Base-by-base conservation (phyloP, 208 protist genomes). In the Trypanosoma melophagium region DNA sequence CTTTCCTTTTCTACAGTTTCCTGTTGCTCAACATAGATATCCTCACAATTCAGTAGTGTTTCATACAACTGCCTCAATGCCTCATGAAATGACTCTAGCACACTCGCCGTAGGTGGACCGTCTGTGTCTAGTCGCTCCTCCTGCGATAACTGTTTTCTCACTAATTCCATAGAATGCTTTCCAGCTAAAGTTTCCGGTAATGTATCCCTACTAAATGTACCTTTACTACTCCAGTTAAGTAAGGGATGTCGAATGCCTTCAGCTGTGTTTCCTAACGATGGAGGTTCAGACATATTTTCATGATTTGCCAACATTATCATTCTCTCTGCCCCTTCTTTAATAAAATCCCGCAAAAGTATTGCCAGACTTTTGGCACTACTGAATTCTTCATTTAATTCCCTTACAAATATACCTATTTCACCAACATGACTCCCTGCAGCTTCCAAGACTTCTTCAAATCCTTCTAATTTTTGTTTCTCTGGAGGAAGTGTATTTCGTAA, bases 331-430 rank as follows among this genome's bases (percentile, higher is more conserved):
- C 21, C 55, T 14, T 50, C 28, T 17, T 58, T 17, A 17, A 71
- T 14, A 25, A 64, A 44, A 28, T 49, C 16, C 21, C 1, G 49
- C 19, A 71, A 57, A 71, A 71, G 64, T 5, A 63, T 28, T 41
- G 16, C 47, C 10, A 56, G 0, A 28, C 35, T 56, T 19, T 31
- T 45, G 21, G 2, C 31, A 44, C 45, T 10, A 22, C 45, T 12
- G 31, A 47, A 24, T 47, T 54, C 47, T n/a, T 66, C n/a, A 21
- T n/a, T 21, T 38, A 56, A 53, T 17, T 13, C 19, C 4, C 7
- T 19, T 40, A 67, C 17, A 4, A 16, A 22, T 19, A 40, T 31
- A 10, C 50, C 10, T 17, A 67, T n/a, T 25, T 57, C 50, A 16
- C 7, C 12, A 14, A 14, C 12, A 14, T 12, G 40, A 44, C 7